A percentile compares a stretch with the other conserved stretches of the same genome.
phyloP scores from a whole-genome alignment of 139 green algal genomes.

The Desmodesmus armatus region DNA sequence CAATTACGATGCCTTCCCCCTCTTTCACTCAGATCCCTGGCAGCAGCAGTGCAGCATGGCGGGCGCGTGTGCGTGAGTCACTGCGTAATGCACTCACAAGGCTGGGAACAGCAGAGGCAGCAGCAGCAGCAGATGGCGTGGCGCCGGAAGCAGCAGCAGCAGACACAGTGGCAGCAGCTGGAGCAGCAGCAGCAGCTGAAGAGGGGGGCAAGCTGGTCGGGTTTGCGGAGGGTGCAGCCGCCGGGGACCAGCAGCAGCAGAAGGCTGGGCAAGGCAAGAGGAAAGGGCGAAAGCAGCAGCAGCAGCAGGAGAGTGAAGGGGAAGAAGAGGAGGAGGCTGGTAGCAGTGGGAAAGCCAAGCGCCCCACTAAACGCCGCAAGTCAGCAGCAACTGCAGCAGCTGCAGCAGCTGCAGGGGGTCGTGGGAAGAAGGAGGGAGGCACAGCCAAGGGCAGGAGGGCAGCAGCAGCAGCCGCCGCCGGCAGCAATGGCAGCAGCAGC shows the following conservation, averaged over 20 bases:
- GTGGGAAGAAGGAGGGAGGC: background rate
- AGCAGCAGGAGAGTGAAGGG: background rate
- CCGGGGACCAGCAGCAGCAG: background rate
- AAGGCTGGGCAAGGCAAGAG: background rate
- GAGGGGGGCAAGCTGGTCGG: background rate
- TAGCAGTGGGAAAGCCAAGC: background rate
- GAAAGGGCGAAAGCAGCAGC: background rate
- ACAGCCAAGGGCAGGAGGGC: background rate
- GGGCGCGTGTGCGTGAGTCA: constrained; percentile 38
- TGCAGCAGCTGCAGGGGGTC: constrained; percentile 7
- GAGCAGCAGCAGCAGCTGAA: constrained; percentile 11
- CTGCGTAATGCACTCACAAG: constrained; percentile 39
- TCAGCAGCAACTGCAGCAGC: too few relatives aligned
- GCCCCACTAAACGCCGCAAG: too few relatives aligned
- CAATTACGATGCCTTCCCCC: too few relatives aligned
- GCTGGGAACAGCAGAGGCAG: constrained; percentile 45
- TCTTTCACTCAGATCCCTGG: constrained; percentile 49
- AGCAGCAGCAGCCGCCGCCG: constrained; percentile 3
- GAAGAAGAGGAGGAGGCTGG: background rate
- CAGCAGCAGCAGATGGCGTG: constrained; percentile 22
- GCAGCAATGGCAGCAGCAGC: background rate
- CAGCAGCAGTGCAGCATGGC: constrained; percentile 49
- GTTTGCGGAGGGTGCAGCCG: background rate
- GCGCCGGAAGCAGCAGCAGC: constrained; percentile 32
- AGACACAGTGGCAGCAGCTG: background rate